Percentiles rank a stretch among this genome's conserved stretches.
phyloP scores from a whole-genome alignment of 1,284 basidiomycete genomes.

The Boletus sp. region DNA sequence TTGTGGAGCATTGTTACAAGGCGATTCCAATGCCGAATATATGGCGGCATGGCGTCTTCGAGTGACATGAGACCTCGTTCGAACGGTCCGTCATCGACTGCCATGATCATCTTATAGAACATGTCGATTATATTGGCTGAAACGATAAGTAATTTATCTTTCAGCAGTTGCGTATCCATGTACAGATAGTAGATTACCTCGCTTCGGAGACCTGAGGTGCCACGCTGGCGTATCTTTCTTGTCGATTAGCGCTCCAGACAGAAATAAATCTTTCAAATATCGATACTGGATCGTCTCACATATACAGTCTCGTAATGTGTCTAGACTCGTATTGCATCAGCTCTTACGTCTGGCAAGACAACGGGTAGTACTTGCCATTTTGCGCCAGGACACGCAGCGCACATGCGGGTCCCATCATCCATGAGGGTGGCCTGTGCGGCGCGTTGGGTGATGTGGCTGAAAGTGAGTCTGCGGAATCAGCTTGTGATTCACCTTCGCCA shows the following conservation, averaged over 20 bases:
- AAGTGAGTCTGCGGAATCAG: not conserved
- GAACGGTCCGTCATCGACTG: constrained; percentile 26
- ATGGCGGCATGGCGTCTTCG: constrained; percentile 22
- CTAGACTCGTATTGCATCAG: constrained; percentile 14
- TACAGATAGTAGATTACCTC: constrained; percentile 16
- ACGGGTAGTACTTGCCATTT: constrained; percentile 10
- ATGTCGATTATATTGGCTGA: constrained; percentile 25
- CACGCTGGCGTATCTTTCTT: constrained; percentile 20
- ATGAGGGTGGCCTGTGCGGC: constrained; percentile 20
- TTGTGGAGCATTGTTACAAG: constrained; percentile 13
- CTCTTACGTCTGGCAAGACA: not conserved
- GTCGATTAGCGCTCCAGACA: constrained; percentile 24
- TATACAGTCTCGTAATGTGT: constrained; percentile 9
- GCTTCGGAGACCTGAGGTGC: constrained; percentile 27
- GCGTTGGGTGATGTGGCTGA: not conserved
- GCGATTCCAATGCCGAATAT: constrained; percentile 25
- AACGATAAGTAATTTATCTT: not conserved
- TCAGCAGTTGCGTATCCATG: not conserved
- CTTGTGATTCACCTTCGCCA: not conserved
- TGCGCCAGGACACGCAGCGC: constrained; percentile 26
- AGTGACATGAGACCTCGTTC: constrained; percentile 27
- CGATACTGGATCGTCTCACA: constrained; percentile 16
- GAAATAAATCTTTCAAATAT: constrained; percentile 25
- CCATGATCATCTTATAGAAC: constrained; percentile 33
- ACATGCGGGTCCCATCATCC: constrained; percentile 32